Evolutionary conservation across 345 rosid species (phyloP), one percentile per base, ranked within the genome.

Genomic region (Euphorbia pulcherrima): DNA sequence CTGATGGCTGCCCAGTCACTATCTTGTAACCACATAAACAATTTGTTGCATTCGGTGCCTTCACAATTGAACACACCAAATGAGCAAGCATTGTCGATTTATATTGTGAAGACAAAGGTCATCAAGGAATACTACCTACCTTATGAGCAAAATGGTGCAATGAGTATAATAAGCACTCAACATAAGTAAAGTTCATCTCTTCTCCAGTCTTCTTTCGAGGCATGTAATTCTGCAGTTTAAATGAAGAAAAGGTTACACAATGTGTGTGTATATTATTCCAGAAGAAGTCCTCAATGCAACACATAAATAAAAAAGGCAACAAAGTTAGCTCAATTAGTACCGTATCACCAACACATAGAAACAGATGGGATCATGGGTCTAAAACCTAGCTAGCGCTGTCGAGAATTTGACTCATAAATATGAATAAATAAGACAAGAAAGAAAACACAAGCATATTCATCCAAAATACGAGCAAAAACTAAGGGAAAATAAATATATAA

Each of bases 21-120:
- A 93, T 89, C 78, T 90, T 90, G 82, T 95, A 92, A 66, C 98
- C 99, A 63, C 99, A 95, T 47, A 95, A 78, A 78, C 96, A 82
- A 75, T 95, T 95, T 65, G 97, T 85, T 37, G 99, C 97, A 85
- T 95, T 95, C 17, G 99, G 99, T 75, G 92, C 99, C 99, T 85
- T 72, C 55, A 71, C 26, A 62, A 71, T 37, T 21, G 74, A 48
- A 79, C 53, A 41, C 48, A 67, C 64, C 67, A 76, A 55, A 75
- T 79, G 63, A 74, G 68, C 50, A 76, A 74, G 33, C 20, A 53
- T 1, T 35, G 21, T 24, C 46, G 28, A 60, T 7, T 44, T 12
- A 16, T 12, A 53, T 53, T 6, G 68, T 17, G 40, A 37, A 26
- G 47, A 24, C 26, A 64, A 60, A 75, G 28, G 47, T 66, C 56